A percentile compares a stretch with the other conserved stretches of the same genome.
Conservation (phyloP, 306 rosid genomes). For the Lathyrus aphaca region DNA sequence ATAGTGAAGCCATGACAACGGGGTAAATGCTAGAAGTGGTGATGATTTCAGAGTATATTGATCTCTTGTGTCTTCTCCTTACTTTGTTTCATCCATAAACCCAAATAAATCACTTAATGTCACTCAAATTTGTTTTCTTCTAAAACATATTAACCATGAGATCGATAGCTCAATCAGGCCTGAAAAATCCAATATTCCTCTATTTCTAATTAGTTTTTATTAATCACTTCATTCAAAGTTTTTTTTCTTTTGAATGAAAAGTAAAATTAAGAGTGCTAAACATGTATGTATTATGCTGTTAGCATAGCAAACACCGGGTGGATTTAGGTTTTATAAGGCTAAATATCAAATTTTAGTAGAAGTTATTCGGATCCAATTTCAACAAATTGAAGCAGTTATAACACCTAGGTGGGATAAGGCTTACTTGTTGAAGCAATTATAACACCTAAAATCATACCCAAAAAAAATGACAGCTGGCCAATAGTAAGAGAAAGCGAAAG, state of each 20-base stretch:
- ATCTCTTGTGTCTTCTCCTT: constrained; percentile 9
- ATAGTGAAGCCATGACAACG: neutral
- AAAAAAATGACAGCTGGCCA: constrained; percentile 21
- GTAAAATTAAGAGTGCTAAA: constrained; percentile 19
- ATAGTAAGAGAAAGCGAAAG: constrained; percentile 15
- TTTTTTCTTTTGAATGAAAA: constrained; percentile 16
- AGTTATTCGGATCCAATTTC: constrained; percentile 16
- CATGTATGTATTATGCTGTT: constrained; percentile 25
- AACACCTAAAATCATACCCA: constrained; percentile 22
- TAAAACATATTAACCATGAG: neutral
- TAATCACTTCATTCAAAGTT: neutral
- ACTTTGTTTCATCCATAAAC: constrained; percentile 1
- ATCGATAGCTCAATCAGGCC: constrained; percentile 3
- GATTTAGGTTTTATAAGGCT: constrained; percentile 16
- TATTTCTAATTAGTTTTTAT: neutral
- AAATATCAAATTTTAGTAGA: neutral
- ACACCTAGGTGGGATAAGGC: constrained; percentile 4
- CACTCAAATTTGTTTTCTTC: neutral
- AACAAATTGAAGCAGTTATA: constrained; percentile 16
- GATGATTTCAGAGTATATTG: neutral
- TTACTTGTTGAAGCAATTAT: constrained; percentile 7
- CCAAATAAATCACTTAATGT: constrained; percentile 10
- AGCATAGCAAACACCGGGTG: constrained; percentile 11
- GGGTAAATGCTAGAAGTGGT: neutral
- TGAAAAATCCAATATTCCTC: constrained; percentile 14